phyloP scores from a whole-genome alignment of 2,329 filamentous ascomycete genomes.

The Nemania sp. region DNA sequence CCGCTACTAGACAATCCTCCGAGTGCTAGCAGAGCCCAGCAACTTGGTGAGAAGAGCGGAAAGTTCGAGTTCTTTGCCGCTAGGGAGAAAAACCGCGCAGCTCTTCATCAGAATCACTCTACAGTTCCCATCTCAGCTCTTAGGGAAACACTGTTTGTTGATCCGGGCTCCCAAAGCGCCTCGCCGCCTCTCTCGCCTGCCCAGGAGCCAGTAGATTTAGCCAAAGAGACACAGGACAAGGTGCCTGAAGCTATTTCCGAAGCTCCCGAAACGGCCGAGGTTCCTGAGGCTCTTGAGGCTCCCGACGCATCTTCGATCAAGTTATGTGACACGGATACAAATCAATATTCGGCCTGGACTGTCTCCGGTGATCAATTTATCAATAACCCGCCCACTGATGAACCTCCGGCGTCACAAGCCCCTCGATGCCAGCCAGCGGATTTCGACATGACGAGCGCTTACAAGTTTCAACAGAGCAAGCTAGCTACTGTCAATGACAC shows the following conservation, averaged over 20 bases:
- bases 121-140: slow-evolving; percentile 35
- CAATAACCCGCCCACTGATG: slow-evolving; percentile 42
- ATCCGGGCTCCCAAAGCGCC: slow-evolving; percentile 3
- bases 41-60: slow-evolving; percentile 53
- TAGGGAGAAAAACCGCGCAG: slow-evolving; percentile 54
- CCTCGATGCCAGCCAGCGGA: slow-evolving; percentile 41
- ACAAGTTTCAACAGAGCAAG: slow-evolving; percentile 50
- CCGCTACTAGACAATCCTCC: slow-evolving; percentile 48
- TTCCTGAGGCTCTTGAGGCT: background rate
- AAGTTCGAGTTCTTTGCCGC: slow-evolving; percentile 57
- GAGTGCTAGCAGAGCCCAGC: slow-evolving; percentile 46
- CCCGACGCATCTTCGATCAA: slow-evolving; percentile 28
- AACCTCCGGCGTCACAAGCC: slow-evolving; percentile 20
- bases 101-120: slow-evolving; percentile 27
- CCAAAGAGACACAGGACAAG: background rate
- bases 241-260: background rate
- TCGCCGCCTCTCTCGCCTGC: slow-evolving; percentile 12
- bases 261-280: background rate
- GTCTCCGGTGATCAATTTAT: slow-evolving; percentile 52
- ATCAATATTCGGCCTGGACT: slow-evolving; percentile 36
- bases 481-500: slow-evolving; percentile 33
- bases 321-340: slow-evolving; percentile 21
- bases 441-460: slow-evolving; percentile 52
- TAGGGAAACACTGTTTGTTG: slow-evolving; percentile 35
- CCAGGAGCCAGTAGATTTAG: slow-evolving; percentile 13